Base-by-base conservation (phyloP, 2,329 filamentous ascomycete genomes). In the Paecilomyces fulvus region DNA sequence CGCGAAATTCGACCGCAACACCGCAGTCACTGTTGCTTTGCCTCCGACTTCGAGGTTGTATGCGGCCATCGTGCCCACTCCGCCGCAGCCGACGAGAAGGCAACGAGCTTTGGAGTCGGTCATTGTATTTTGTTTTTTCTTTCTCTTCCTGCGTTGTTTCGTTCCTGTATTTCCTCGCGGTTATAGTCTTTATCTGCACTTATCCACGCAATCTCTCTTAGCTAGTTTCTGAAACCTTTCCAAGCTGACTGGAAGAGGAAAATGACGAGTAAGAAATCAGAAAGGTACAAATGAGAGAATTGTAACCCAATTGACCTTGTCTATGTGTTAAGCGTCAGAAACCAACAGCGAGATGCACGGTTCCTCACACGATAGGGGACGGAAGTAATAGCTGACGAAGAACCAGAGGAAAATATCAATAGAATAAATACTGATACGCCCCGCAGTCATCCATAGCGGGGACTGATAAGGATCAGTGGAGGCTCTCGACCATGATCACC, bases 1-100 rank as follows among this genome's bases (percentile, higher is more conserved):
- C 0, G 71, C 66, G 66, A 77, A 84, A 61, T 84, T 85, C 0
- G 82, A 84, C 17, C 83, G 75, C 37, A 83, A 68, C 0, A 84
- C 77, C 0, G 77, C 71, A 0, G 82, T 83, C 3, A 85, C 80
- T 8, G 63, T 70, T n/a, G 80, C 80, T 20, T 72, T 68, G 7
- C 75, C 75, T 4, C 79, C 79, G 5, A 69, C 64, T 63, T 84
- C 78, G 17, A 85, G 73, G 25, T 78, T 79, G 49, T 81, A 77
- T 4, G 80, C 80, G 3, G 79, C 78, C 63, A 84, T 80, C 0
- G 80, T 78, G 23, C 82, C 82, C 1, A 84, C 77, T 6, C 79
- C 80, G 8, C 83, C 83, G 9, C 74, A 73, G 20, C 83, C 82
- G 12, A 85, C 68, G 4, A 85, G 64, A 3, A 84, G 73, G 3